Percentiles rank a stretch among this genome's conserved stretches.
phyloP scores from a whole-genome alignment of 2,329 filamentous ascomycete genomes.

The Paraconiothyrium brasiliense region DNA sequence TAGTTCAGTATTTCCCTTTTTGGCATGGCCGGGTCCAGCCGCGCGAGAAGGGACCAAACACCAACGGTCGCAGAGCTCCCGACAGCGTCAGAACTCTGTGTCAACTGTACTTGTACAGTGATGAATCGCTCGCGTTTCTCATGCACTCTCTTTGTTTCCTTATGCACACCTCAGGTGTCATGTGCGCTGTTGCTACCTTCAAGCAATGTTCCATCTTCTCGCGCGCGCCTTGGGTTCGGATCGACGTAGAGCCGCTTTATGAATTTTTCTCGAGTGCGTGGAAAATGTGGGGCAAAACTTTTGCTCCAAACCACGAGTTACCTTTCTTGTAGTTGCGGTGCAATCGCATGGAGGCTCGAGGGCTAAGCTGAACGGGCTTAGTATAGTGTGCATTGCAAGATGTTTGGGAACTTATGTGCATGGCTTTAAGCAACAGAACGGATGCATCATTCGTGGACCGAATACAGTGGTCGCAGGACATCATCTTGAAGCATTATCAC shows the following conservation, averaged over 20 bases:
- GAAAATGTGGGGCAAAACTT: background rate
- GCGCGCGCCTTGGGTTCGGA: slow-evolving; percentile 2
- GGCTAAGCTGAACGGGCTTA: too few relatives aligned
- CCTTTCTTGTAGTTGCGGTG: too few relatives aligned
- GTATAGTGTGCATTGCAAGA: too few relatives aligned
- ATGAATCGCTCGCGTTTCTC: slow-evolving; percentile 19
- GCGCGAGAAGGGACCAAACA: slow-evolving; percentile 29
- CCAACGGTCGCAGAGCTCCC: slow-evolving; percentile 29
- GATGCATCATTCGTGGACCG: too few relatives aligned
- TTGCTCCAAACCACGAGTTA: too few relatives aligned
- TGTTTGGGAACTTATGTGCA: too few relatives aligned
- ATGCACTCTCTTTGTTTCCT: slow-evolving; percentile 25
- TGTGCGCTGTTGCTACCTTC: slow-evolving; percentile 3
- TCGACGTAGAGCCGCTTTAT: background rate
- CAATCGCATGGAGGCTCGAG: too few relatives aligned
- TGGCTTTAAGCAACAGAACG: too few relatives aligned
- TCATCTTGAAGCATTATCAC: too few relatives aligned
- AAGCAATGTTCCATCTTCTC: too few relatives aligned
- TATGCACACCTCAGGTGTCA: slow-evolving; percentile 16
- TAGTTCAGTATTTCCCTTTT: slow-evolving; percentile 11
- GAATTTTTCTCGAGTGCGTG: background rate
- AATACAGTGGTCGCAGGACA: too few relatives aligned
- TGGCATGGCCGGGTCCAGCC: slow-evolving; percentile 16
- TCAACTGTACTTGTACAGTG: slow-evolving; percentile 25
- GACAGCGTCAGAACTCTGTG: slow-evolving; percentile 33